phyloP scores from a whole-genome alignment of 306 rosid species.

The Vachellia collinsii region DNA sequence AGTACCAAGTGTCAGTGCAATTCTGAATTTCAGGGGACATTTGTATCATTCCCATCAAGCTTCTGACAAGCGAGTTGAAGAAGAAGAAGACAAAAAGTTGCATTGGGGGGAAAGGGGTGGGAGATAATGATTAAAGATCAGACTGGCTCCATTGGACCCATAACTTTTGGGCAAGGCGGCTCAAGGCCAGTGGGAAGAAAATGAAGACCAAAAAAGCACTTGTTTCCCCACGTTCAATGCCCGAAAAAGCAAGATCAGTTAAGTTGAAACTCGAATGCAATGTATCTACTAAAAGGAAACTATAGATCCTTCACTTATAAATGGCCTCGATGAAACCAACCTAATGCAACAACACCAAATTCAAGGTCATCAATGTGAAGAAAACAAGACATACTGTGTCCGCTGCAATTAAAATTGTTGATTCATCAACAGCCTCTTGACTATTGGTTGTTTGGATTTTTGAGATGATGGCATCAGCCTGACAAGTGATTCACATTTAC shows the following conservation, averaged over 20 bases:
- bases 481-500: constrained; percentile 48
- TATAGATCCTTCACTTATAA: constrained; percentile 56
- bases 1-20: neutral
- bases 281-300: constrained; percentile 22
- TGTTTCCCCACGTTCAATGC: neutral
- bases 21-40: neutral
- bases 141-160: constrained; percentile 4
- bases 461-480: constrained; percentile 88
- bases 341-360: constrained; percentile 26
- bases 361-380: constrained; percentile 31
- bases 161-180: neutral
- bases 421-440: constrained; percentile 59
- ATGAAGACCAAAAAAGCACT: constrained; percentile 1
- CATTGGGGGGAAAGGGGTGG: too few relatives aligned
- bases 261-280: constrained; percentile 26
- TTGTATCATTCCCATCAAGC: constrained; percentile 5
- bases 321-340: constrained; percentile 63
- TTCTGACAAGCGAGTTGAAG: constrained; percentile 12
- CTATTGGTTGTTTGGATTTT: constrained; percentile 55
- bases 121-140: neutral
- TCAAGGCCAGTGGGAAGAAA: neutral
- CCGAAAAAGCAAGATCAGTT: constrained; percentile 11
- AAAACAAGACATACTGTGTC: constrained; percentile 76
- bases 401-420: constrained; percentile 82
- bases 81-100: neutral